Percentiles rank a stretch among this genome's conserved stretches.
These are phyloP conservation scores for Fusarium hainanense DNA, from an alignment of 2,329 filamentous ascomycete species.

Conservation along the genomic window DNA sequence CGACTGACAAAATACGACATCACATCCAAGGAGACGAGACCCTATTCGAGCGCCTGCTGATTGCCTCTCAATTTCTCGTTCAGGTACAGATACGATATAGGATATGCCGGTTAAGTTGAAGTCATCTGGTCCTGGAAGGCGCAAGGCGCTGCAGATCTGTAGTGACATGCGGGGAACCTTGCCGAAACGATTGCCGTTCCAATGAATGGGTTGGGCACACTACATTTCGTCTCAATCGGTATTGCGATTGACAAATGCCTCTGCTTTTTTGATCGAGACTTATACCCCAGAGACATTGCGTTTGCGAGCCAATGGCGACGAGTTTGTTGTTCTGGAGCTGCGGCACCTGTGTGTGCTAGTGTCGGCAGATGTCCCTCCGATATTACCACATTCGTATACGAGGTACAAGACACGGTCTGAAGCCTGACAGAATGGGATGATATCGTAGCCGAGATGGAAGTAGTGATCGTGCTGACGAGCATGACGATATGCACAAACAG, in stretches of 20 bases:
- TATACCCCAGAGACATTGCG: rapidly evolving
- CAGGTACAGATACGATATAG: not conserved
- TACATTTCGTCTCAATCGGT: not conserved
- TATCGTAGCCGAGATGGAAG: not conserved
- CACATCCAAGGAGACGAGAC: rapidly evolving
- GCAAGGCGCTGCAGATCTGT: not conserved
- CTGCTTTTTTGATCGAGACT: not conserved
- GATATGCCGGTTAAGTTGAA: not conserved
- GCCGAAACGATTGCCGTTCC: not conserved
- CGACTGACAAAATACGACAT: not conserved
- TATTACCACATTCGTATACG: not conserved
- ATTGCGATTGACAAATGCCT: rapidly evolving
- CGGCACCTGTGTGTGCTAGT: not conserved
- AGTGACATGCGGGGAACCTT: not conserved
- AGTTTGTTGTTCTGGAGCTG: not conserved
- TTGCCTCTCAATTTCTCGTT: rapidly evolving
- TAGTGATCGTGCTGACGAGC: not conserved
- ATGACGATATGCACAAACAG: no score
- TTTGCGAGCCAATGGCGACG: not conserved
- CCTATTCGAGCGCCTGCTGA: not conserved
- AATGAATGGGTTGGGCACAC: rapidly evolving
- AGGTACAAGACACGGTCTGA: not conserved
- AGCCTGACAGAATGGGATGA: not conserved
- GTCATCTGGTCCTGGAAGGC: not conserved
- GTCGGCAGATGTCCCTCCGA: not conserved